Evolutionary conservation across 1,284 basidiomycete species (phyloP).

Genomic region (Quambalaria eucalypti): DNA sequence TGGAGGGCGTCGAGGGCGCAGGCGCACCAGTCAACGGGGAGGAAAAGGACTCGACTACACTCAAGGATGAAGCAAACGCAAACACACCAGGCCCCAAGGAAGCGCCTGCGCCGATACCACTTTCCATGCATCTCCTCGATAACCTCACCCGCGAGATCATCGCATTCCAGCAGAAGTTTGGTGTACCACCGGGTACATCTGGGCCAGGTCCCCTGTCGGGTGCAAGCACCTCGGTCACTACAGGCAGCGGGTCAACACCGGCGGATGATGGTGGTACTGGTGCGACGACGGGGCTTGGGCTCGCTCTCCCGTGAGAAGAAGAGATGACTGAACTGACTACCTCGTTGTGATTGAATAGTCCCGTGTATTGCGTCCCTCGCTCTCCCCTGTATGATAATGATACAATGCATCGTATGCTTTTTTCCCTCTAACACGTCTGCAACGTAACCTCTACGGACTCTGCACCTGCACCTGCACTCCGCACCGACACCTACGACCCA

Average conservation of each 20-base stretch:
- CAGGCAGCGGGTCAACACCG: too few species aligned
- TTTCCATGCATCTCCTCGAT: constrained; percentile 37
- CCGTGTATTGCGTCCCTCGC: too few species aligned
- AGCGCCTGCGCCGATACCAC: neutral
- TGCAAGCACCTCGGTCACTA: neutral
- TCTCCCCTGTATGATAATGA: too few species aligned
- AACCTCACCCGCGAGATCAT: constrained; percentile 41
- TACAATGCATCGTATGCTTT: too few species aligned
- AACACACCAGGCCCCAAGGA: neutral
- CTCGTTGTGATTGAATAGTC: too few species aligned
- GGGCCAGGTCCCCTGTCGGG: neutral
- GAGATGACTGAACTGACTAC: too few species aligned
- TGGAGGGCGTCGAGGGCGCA: constrained; percentile 3
- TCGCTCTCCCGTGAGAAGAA: too few species aligned
- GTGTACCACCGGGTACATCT: constrained; percentile 16
- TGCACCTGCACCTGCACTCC: too few species aligned
- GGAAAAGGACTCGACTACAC: neutral
- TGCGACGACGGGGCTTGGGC: too few species aligned
- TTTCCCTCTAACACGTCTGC: too few species aligned
- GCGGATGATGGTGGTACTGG: too few species aligned
- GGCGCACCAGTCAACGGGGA: neutral
- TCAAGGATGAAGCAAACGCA: neutral
- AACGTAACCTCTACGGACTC: too few species aligned
- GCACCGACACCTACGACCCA: constrained; percentile 10
- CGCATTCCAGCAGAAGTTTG: constrained; percentile 35